Base-by-base conservation (phyloP, 768 basidiomycete genomes). In the Calocera cornea region DNA sequence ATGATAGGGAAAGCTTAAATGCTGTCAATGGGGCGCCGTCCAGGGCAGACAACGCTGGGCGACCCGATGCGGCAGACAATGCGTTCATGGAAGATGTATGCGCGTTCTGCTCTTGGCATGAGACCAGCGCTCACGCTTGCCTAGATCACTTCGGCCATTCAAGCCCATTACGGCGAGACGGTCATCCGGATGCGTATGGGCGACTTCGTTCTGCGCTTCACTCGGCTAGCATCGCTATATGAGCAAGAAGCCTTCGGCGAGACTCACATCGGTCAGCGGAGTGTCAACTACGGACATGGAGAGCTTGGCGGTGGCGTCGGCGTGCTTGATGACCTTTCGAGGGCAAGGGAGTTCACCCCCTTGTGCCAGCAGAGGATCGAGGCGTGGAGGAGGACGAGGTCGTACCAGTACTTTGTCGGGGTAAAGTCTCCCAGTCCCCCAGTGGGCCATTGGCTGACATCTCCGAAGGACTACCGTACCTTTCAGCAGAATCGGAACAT, bases 81-180 rank as follows among this genome's bases (percentile, higher is more conserved):
- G 70, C 88, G 17, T 97, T 97, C 77, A 90, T 98, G 70, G 95
- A 98, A 65, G 95, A 98, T 72, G 95, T 95, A 72, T 75, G 91
- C 82, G 17, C 64, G 64, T 66, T 16, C 17, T 65, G 49, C 36
- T 64, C 24, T 64, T 22, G 29, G 16, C 14, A 44, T 17, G 41
- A 68, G 66, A 33, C 14, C 60, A 24, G 36, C 24, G 24, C 47
- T 36, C 41, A n/a, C 29, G 16, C 14, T 36, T 19, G 17, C 34
- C 2, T 69, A 97, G 95, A 86, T 98, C 69, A 82, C 87, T 41
- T 77, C 87, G 8, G 90, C 93, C 19, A 95, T 97, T 41, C 84
- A 87, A n/a, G 87, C 88, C 65, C 95, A 97, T 72, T 94, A 89
- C 73, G 93, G 95, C 33, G 97, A 98, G 77, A 80, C 84, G 41